Evolutionary conservation across 352 stramenopile species (phyloP), one percentile per base, ranked within the genome.

Genomic region (Phytophthora sp.): DNA sequence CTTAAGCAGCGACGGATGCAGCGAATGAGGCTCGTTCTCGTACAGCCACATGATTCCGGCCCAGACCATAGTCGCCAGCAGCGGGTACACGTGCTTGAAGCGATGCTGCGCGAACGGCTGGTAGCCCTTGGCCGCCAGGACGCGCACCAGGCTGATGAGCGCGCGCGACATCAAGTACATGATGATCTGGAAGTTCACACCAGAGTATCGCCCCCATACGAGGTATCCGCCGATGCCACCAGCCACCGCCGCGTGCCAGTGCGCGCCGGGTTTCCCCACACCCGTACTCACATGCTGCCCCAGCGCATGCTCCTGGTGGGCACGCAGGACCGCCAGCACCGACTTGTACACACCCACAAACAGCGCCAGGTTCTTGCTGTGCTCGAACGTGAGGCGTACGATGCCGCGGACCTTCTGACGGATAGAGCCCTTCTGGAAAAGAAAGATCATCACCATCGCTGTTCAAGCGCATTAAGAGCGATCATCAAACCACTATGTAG

Each of bases 401-500:
- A 96, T 77, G 18, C 76, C 74, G 15, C 67, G 81, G 21, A 96
- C 67, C 66, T 95, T 93, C 45, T 94, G 63, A 9, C 82, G 82
- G 24, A 96, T n/a, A 13, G 84, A 84, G 7, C 87, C 86, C 42
- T 85, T 83, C 53, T 93, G 82, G 70, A 97, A 97, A 2, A 97
- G 79, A 52, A 95, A 90, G 63, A 94, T 90, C 89, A 97, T 97
- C 57, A 97, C 89, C 36, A 95, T 79, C 15, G 89, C 89, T 95
- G 52, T n/a, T 38, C 39, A 51, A 44, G 26, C 15, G 54, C n/a
- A n/a, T n/a, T n/a, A n/a, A n/a, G n/a, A n/a, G n/a, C n/a, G n/a
- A n/a, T n/a, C n/a, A n/a, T n/a, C n/a, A n/a, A n/a, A n/a, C n/a
- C n/a, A n/a, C n/a, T n/a, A n/a, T n/a, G n/a, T n/a, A n/a, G n/a